A percentile compares a stretch with the other conserved stretches of the same genome.
Evolutionary conservation across 805 yeast species (phyloP).

Genomic region (Metschnikowia corniflorae): DNA sequence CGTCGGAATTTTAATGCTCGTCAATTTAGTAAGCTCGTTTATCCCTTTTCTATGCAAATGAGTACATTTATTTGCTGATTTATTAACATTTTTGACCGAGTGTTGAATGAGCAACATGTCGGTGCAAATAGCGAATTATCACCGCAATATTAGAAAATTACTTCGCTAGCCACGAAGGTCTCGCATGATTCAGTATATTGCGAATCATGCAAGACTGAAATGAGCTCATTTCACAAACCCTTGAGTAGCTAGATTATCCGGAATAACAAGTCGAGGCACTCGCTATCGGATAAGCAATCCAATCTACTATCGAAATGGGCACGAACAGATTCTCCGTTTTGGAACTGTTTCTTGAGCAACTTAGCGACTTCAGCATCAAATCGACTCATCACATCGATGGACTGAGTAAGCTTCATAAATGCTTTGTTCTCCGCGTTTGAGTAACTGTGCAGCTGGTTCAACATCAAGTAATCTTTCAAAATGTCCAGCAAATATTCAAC

Average conservation of each 20-base stretch:
- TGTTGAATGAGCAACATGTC: too few species aligned
- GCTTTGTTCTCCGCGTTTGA: conserved; percentile 24
- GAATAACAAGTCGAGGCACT: conserved; percentile 22
- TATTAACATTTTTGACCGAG: too few species aligned
- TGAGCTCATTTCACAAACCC: too few species aligned
- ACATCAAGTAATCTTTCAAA: conserved; percentile 20
- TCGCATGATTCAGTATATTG: too few species aligned
- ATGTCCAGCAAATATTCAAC: conserved; percentile 20
- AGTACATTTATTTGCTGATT: too few species aligned
- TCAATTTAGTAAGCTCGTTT: too few species aligned
- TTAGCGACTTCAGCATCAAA: conserved; percentile 23
- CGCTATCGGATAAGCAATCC: conserved; percentile 19
- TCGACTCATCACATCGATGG: conserved; percentile 26
- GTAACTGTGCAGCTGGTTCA: conserved; percentile 13
- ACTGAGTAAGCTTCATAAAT: conserved; percentile 26
- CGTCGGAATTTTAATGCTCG: too few species aligned
- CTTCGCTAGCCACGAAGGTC: too few species aligned
- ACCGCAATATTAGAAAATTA: too few species aligned
- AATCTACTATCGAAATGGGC: conserved; percentile 19
- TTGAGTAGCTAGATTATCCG: conserved; percentile 23
- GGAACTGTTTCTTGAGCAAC: conserved; percentile 15
- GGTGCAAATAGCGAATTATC: too few species aligned
- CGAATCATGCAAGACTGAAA: too few species aligned
- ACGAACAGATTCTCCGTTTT: conserved; percentile 18
- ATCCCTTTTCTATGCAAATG: too few species aligned